Evolutionary conservation across 345 rosid species (phyloP).

Genomic region (Populus pruinosa): DNA sequence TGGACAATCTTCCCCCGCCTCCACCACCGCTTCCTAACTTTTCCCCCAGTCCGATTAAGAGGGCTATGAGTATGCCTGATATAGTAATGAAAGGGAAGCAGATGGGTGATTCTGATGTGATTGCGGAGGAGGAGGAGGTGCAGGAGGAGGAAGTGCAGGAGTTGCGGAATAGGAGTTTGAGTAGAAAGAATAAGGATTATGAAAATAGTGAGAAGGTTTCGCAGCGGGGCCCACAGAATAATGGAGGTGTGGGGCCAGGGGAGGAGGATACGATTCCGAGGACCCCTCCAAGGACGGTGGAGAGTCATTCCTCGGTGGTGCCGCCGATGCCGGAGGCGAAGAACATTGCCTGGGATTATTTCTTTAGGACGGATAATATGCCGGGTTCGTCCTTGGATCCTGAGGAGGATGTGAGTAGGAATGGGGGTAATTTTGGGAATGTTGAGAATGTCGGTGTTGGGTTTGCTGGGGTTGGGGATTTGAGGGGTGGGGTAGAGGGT

Average conservation of each 20-base stretch:
- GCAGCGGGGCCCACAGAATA: constrained; percentile 19
- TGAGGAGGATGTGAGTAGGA: constrained; percentile 22
- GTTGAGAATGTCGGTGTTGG: constrained; percentile 14
- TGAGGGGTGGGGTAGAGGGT: constrained; percentile 18
- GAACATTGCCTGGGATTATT: constrained; percentile 32
- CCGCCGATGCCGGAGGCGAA: constrained; percentile 46
- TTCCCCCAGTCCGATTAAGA: constrained; percentile 77
- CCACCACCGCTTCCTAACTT: constrained; percentile 80
- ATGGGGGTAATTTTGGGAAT: constrained; percentile 6
- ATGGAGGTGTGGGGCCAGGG: constrained; percentile 32
- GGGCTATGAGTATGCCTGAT: constrained; percentile 66
- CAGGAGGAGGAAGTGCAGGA: constrained; percentile 50
- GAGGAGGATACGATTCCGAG: constrained; percentile 22
- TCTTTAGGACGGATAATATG: constrained; percentile 52
- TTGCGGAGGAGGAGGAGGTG: constrained; percentile 41
- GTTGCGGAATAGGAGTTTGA: constrained; percentile 26
- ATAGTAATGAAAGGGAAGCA: constrained; percentile 19
- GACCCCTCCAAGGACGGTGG: constrained; percentile 30
- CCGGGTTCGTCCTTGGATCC: constrained; percentile 52
- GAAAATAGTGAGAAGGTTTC: constrained; percentile 15
- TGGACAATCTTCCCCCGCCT: constrained; percentile 62
- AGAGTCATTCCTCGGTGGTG: constrained; percentile 26
- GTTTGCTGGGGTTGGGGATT: background rate
- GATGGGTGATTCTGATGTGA: constrained; percentile 35
- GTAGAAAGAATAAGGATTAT: constrained; percentile 16